Percentiles rank a stretch among this genome's conserved stretches.
phyloP scores from a whole-genome alignment of 1,139 yeast species.

The Citeromyces hawaiiensis region DNA sequence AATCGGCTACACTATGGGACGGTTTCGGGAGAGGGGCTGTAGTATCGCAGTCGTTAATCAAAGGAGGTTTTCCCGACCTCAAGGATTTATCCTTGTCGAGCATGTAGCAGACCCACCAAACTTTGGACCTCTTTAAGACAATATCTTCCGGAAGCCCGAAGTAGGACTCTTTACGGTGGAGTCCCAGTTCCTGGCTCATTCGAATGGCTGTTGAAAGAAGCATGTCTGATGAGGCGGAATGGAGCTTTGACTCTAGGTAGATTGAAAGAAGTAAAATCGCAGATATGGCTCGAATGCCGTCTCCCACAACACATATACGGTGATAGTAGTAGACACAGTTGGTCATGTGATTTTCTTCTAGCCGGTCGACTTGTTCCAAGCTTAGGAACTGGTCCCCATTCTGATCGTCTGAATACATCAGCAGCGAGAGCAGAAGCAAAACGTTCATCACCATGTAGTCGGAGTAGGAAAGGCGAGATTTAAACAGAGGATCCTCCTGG shows the following conservation, averaged over 20 bases:
- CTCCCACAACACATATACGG: conserved; percentile 30
- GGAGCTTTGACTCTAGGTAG: conserved; percentile 29
- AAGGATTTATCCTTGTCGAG: conserved; percentile 42
- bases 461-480: conserved; percentile 7
- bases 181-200: conserved; percentile 51
- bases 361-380: conserved; percentile 6
- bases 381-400: conserved; percentile 1
- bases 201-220: conserved; percentile 39
- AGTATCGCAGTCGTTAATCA: conserved; percentile 36
- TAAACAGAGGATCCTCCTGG: conserved; percentile 3
- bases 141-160: conserved; percentile 24
- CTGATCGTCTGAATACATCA: conserved; percentile 2
- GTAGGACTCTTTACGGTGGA: conserved; percentile 44
- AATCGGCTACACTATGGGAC: background rate
- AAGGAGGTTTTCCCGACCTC: conserved; percentile 48
- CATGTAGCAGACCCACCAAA: conserved; percentile 47
- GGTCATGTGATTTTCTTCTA: conserved; percentile 8
- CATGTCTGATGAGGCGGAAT: conserved; percentile 28
- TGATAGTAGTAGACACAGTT: conserved; percentile 34
- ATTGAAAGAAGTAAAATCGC: conserved; percentile 31
- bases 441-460: conserved; percentile 15
- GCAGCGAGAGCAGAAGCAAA: conserved; percentile 9
- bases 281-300: conserved; percentile 35
- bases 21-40: conserved; percentile 15
- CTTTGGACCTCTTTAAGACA: conserved; percentile 21